Conservation (phyloP, 257 asterid genomes). For the Linaria vulgaris region DNA sequence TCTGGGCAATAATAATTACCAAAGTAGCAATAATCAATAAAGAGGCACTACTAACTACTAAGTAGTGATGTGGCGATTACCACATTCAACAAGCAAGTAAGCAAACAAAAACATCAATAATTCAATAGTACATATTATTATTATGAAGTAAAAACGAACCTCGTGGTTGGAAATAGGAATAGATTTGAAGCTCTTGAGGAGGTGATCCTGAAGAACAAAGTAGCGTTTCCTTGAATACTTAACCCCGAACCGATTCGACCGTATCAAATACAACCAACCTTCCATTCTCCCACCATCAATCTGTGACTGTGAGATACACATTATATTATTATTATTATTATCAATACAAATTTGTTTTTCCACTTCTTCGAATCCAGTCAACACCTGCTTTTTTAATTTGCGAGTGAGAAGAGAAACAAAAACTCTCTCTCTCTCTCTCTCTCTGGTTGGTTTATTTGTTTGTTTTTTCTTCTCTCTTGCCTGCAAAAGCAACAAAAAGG, state of each 20-base stretch:
- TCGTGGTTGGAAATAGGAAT: constrained; percentile 57
- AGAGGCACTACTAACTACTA: too few relatives aligned
- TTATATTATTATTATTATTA: too few relatives aligned
- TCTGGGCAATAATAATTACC: too few relatives aligned
- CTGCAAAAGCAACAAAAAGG: constrained; percentile 30
- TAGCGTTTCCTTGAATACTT: constrained; percentile 89
- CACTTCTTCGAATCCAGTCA: not conserved
- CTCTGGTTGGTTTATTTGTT: constrained; percentile 25
- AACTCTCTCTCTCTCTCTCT: constrained; percentile 20
- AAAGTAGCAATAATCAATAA: too few relatives aligned
- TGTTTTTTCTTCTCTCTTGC: constrained; percentile 27
- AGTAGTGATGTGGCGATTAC: too few relatives aligned
- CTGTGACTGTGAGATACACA: constrained; percentile 54
- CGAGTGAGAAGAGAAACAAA: not conserved
- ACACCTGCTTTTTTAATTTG: too few relatives aligned
- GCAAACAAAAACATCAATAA: not conserved
- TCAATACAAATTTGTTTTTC: too few relatives aligned
- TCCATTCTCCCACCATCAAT: constrained; percentile 74
- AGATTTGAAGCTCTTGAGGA: constrained; percentile 83
- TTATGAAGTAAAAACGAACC: constrained; percentile 39
- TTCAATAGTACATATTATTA: not conserved
- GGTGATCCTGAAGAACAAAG: constrained; percentile 84
- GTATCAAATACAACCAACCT: constrained; percentile 89
- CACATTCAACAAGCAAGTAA: not conserved
- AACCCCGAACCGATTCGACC: constrained; percentile 84